Conservation (phyloP, 352 stramenopile genomes). For the Lagenidium giganteum region DNA sequence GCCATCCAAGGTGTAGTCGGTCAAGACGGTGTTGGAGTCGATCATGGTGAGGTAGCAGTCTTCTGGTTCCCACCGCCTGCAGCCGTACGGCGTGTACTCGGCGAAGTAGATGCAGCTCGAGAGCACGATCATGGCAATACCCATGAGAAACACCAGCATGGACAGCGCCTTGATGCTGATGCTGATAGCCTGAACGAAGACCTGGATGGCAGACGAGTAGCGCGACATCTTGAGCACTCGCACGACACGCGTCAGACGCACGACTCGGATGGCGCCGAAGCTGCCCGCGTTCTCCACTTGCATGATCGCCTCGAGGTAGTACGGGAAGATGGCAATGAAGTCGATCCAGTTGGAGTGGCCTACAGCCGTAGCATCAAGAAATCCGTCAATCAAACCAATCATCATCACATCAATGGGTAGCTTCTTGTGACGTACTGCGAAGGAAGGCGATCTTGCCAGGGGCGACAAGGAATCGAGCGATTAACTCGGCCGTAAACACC, state of each 20-base stretch:
- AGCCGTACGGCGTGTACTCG: constrained; percentile 63
- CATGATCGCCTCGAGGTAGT: constrained; percentile 75
- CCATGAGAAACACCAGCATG: constrained; percentile 86
- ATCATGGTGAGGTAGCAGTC: constrained; percentile 24
- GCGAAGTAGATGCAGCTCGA: constrained; percentile 82
- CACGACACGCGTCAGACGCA: constrained; percentile 76
- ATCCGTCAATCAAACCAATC: too few species aligned
- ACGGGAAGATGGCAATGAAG: constrained; percentile 77
- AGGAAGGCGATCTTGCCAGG: constrained; percentile 48
- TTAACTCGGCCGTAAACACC: constrained; percentile 63
- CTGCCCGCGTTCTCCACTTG: constrained; percentile 53
- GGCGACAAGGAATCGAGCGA: constrained; percentile 36
- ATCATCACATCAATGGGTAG: too few species aligned
- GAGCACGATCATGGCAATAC: constrained; percentile 82
- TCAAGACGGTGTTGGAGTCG: too few species aligned
- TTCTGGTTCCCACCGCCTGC: constrained; percentile 52
- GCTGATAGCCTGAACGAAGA: constrained; percentile 70
- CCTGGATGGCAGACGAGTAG: constrained; percentile 82
- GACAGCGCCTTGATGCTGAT: constrained; percentile 77
- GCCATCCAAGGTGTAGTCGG: too few species aligned
- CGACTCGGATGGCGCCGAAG: constrained; percentile 75
- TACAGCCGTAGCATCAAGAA: too few species aligned
- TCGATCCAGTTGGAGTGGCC: constrained; percentile 88
- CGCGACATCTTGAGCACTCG: constrained; percentile 86
- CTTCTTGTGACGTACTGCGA: constrained; percentile 26